Base-by-base conservation (phyloP, 2,329 filamentous ascomycete genomes). In the Pseudocercospora fuligena region DNA sequence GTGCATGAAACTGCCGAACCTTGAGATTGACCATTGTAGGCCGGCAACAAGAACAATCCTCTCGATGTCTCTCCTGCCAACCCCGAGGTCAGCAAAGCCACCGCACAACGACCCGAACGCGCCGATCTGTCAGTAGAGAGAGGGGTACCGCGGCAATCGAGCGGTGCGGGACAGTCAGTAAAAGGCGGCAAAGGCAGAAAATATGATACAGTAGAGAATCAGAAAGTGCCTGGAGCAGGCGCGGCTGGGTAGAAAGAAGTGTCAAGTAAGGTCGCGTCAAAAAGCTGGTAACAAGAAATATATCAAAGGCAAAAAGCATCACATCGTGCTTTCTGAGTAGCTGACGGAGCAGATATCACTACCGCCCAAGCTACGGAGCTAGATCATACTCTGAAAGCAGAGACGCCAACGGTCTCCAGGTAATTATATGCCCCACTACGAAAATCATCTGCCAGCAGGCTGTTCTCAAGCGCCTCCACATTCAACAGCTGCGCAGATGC, bases 381-480 rank as follows among this genome's bases (percentile, higher is more conserved):
- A 27, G 9, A n/a, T 56, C 51, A 56, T 12, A 56, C 51, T 19
- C 51, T 14, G 25, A 56, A 56, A 31, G 51, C 51, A 25, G 51
- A 56, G 25, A 54, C 25, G 25, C 25, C 49, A 6, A 29, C 23
- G 12, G 19, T 25, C 23, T 25, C 49, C 25, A 54, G 19, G 31
- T 14, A 14, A 3, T 54, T 7, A 54, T 54, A 54, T 9, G 49
- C 49, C 12, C 49, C 49, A 54, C 49, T 54, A 16, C 85, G 79
- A 69, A 87, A 87, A 65, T 82, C 73, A 77, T 88, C 86, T 14
- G 73, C 72, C 1, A 85, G 70, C 27, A 84, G 69, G 11, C 65
- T 72, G 12, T 77, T 78, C 12, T 68, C 73, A 16, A 79, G 70
- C 11, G 80, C 77, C 54, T 79, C 77, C 65, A 87, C 82, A 31